A percentile compares a stretch with the other conserved stretches of the same genome.
Evolutionary conservation across 352 stramenopile genomes (phyloP).

Genomic region (Phytophthora melonis): DNA sequence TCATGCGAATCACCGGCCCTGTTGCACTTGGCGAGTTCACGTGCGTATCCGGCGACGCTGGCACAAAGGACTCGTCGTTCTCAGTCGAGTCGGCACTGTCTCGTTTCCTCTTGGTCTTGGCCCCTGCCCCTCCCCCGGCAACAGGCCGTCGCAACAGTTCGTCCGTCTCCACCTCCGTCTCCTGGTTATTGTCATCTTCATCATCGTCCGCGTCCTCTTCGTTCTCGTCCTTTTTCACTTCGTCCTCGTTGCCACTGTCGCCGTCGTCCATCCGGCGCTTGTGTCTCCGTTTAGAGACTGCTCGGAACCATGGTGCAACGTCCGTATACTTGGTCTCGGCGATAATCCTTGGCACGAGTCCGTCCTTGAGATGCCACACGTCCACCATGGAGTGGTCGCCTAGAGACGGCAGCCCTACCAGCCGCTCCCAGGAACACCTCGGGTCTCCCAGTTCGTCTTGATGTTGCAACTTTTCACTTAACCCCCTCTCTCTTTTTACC

Average conservation of each 20-base stretch:
- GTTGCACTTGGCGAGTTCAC: constrained; percentile 67
- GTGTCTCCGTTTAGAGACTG: constrained; percentile 50
- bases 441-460: constrained; percentile 50
- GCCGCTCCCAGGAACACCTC: constrained; percentile 59
- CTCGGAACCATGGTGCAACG: constrained; percentile 66
- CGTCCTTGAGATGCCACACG: constrained; percentile 75
- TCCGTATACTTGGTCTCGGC: constrained; percentile 72
- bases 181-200: constrained; percentile 61
- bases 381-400: constrained; percentile 76
- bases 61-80: constrained; percentile 70
- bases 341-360: constrained; percentile 60
- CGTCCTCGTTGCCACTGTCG: constrained; percentile 54
- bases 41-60: constrained; percentile 73
- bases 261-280: constrained; percentile 51
- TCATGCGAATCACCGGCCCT: constrained; percentile 62
- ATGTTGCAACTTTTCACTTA: neutral
- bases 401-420: constrained; percentile 64
- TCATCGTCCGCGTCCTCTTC: constrained; percentile 69
- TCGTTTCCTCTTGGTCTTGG: constrained; percentile 67
- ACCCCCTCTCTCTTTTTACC: constrained; percentile 37
- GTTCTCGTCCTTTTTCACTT: constrained; percentile 64
- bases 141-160: constrained; percentile 43
- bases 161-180: constrained; percentile 55
- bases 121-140: neutral
- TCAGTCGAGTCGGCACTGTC: constrained; percentile 46